phyloP scores from a whole-genome alignment of 1,284 basidiomycete species.

The Sutorius eximius region DNA sequence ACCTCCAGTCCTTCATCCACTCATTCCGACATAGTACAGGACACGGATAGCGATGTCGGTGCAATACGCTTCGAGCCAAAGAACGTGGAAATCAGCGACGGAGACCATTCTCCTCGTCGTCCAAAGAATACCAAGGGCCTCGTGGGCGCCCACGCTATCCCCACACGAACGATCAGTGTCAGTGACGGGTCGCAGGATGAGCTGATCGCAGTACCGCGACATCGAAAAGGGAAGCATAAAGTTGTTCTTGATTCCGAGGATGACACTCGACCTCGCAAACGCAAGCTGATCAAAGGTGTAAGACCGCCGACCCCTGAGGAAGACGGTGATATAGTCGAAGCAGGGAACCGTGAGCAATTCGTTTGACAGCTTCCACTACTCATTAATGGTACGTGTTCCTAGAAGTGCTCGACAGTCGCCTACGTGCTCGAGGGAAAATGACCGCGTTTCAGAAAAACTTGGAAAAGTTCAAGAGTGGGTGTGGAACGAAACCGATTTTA shows the following conservation, averaged over 20 bases:
- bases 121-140: slow-evolving; percentile 33
- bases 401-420: slow-evolving; percentile 65
- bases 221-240: slow-evolving; percentile 22
- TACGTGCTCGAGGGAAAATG: slow-evolving; percentile 61
- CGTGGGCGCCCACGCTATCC: slow-evolving; percentile 20
- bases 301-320: slow-evolving; percentile 48
- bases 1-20: slow-evolving; percentile 12
- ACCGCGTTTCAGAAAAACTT: slow-evolving; percentile 62
- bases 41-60: slow-evolving; percentile 45
- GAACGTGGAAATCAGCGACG: slow-evolving; percentile 35
- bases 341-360: slow-evolving; percentile 49
- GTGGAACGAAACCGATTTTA: not conserved
- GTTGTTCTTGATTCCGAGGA: slow-evolving; percentile 31
- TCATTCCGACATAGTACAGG: slow-evolving; percentile 19
- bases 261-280: slow-evolving; percentile 36
- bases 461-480: slow-evolving; percentile 58
- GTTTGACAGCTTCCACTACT: not conserved
- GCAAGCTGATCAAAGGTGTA: slow-evolving; percentile 50
- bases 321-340: slow-evolving; percentile 52
- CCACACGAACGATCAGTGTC: slow-evolving; percentile 23
- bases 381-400: slow-evolving; percentile 2
- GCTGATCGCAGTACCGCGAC: slow-evolving; percentile 8
- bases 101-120: slow-evolving; percentile 35
- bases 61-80: slow-evolving; percentile 50
- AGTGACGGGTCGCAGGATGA: slow-evolving; percentile 33